These are phyloP conservation scores for Drechslerella dactyloides DNA, from an alignment of 2,329 filamentous ascomycete species.

Conservation along the genomic window DNA sequence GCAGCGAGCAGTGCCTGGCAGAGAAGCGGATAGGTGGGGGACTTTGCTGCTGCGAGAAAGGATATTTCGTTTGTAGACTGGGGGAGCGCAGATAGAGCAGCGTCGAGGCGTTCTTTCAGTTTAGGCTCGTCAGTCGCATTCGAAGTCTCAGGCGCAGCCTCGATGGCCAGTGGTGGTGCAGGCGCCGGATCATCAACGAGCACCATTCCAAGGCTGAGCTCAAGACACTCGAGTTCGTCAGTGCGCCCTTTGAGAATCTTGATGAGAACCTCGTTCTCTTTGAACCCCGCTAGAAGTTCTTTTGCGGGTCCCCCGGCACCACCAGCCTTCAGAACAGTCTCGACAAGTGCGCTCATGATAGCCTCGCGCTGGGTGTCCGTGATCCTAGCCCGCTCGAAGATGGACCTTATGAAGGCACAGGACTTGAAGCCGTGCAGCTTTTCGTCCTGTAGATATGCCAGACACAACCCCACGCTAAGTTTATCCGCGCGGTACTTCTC, in stretches of 20 bases:
- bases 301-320: slow-evolving; percentile 66
- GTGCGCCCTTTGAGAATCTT: slow-evolving; percentile 69
- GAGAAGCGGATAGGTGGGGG: slow-evolving; percentile 25
- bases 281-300: slow-evolving; percentile 70
- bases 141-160: slow-evolving; percentile 60
- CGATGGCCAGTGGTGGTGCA: slow-evolving; percentile 62
- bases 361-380: slow-evolving; percentile 69
- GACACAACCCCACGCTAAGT: slow-evolving; percentile 73
- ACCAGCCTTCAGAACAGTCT: slow-evolving; percentile 65
- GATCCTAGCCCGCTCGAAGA: slow-evolving; percentile 68
- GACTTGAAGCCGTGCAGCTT: slow-evolving; percentile 55
- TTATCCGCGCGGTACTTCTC: slow-evolving; percentile 72
- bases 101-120: slow-evolving; percentile 37
- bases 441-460: slow-evolving; percentile 63
- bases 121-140: slow-evolving; percentile 24
- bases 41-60: slow-evolving; percentile 53
- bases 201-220: slow-evolving; percentile 74
- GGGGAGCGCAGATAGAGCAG: slow-evolving; percentile 49
- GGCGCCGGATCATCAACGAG: slow-evolving; percentile 67
- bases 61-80: slow-evolving; percentile 54
- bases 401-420: slow-evolving; percentile 64
- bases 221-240: slow-evolving; percentile 75
- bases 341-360: slow-evolving; percentile 70
- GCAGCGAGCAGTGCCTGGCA: slow-evolving; percentile 36
- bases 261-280: slow-evolving; percentile 63